A percentile compares a stretch with the other conserved stretches of the same genome.
These are phyloP conservation scores for Planoprotostelium fungivorum DNA, from an alignment of 78 protist genomes.

Conservation along the genomic window DNA sequence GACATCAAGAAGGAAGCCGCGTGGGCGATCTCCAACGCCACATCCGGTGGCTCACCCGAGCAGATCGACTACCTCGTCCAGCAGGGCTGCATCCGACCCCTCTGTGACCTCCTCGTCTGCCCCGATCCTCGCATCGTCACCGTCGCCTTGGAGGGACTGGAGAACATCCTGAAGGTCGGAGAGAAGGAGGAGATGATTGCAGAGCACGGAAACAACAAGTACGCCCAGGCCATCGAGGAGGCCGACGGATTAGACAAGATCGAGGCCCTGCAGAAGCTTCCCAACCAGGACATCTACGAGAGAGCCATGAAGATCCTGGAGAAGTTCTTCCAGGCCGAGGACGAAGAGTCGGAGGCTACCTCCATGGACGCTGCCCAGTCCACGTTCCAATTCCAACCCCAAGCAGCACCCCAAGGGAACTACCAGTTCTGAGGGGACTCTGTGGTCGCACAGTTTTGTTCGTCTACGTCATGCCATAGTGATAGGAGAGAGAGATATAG, in stretches of 20 bases:
- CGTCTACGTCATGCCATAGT: too few species aligned
- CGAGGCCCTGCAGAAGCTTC: constrained; percentile 84
- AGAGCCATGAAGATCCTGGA: constrained; percentile 69
- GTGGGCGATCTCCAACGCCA: constrained; percentile 96
- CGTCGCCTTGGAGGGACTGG: constrained; percentile 91
- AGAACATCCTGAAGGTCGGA: constrained; percentile 78
- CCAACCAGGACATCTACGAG: constrained; percentile 71
- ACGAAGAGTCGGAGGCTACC: constrained; percentile 27
- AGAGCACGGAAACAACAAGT: constrained; percentile 10
- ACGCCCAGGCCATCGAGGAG: constrained; percentile 61
- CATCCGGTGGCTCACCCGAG: constrained; percentile 80
- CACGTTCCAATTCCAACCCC: background rate
- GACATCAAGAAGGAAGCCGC: constrained; percentile 94
- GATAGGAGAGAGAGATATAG: too few species aligned
- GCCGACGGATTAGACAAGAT: constrained; percentile 80
- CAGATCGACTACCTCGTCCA: constrained; percentile 72
- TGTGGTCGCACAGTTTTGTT: too few species aligned
- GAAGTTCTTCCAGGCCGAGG: constrained; percentile 69
- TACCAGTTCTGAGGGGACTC: background rate
- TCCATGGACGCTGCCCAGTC: background rate
- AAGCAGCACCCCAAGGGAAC: background rate
- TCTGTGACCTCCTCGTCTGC: constrained; percentile 74
- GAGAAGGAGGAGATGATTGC: constrained; percentile 12
- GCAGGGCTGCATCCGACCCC: constrained; percentile 70
- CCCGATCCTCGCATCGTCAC: constrained; percentile 74